Conservation (phyloP, 2,329 filamentous ascomycete species). For the Xylaria multiplex region DNA sequence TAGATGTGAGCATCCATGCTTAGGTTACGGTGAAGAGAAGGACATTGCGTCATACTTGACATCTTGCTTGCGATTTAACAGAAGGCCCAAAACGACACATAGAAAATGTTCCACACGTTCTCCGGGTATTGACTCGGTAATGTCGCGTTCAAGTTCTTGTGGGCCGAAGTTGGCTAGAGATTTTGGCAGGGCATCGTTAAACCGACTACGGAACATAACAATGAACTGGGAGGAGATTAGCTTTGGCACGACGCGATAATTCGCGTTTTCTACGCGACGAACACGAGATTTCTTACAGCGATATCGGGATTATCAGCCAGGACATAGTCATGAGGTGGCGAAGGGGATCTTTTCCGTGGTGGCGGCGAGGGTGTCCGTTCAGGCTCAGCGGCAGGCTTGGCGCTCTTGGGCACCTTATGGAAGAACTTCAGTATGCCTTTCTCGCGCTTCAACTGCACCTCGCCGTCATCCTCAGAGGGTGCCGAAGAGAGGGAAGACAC, state of each 20-base stretch:
- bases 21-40: not conserved
- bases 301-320: constrained; percentile 92
- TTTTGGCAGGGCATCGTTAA: constrained; percentile 87
- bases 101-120: constrained; percentile 88
- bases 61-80: constrained; percentile 97
- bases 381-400: constrained; percentile 50
- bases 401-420: constrained; percentile 63
- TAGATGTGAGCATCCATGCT: constrained; percentile 38
- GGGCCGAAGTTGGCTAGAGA: constrained; percentile 90
- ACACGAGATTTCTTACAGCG: constrained; percentile 73
- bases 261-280: constrained; percentile 62
- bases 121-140: constrained; percentile 80
- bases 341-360: constrained; percentile 81
- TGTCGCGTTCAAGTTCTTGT: constrained; percentile 90
- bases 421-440: constrained; percentile 75
- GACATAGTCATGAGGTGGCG: constrained; percentile 89
- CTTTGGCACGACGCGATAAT: constrained; percentile 57
- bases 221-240: constrained; percentile 76
- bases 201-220: constrained; percentile 96
- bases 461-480: constrained; percentile 63
- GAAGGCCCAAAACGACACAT: constrained; percentile 86
- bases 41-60: constrained; percentile 78
- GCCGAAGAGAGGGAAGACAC: constrained; percentile 57
- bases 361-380: constrained; percentile 71
- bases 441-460: constrained; percentile 62